phyloP scores from a whole-genome alignment of 1,284 basidiomycete species.

The Sutorius eximius region DNA sequence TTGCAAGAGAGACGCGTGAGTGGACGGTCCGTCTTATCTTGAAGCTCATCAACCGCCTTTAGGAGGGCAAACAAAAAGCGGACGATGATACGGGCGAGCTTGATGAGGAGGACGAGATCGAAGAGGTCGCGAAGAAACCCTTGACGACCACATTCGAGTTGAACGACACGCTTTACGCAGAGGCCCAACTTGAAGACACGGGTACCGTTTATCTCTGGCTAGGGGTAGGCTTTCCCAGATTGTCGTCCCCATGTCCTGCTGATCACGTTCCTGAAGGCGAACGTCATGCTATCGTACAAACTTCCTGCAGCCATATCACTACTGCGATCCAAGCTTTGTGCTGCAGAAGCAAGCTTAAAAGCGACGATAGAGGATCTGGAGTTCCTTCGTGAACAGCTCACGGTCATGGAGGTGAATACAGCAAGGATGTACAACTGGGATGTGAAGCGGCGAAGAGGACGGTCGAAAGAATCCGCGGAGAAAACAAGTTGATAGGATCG shows the following conservation, averaged over 20 bases:
- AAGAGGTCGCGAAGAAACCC: conserved; percentile 45
- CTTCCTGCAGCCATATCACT: conserved; percentile 79
- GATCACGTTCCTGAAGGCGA: conserved; percentile 61
- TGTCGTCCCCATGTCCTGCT: neutral
- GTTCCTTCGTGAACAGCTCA: conserved; percentile 93
- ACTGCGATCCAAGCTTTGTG: conserved; percentile 74
- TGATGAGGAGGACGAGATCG: conserved; percentile 48
- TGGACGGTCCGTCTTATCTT: conserved; percentile 7
- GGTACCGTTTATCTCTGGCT: conserved; percentile 95
- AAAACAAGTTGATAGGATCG: conserved; percentile 12
- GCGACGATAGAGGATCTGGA: conserved; percentile 88
- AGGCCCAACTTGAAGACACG: conserved; percentile 84
- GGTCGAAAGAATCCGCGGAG: conserved; percentile 40
- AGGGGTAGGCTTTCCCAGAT: conserved; percentile 64
- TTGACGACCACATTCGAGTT: conserved; percentile 91
- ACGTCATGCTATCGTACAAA: conserved; percentile 97
- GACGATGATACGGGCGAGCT: conserved; percentile 46
- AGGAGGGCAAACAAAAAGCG: conserved; percentile 63
- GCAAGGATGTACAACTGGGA: conserved; percentile 97
- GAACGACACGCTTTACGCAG: conserved; percentile 93
- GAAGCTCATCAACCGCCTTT: neutral
- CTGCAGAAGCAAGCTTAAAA: conserved; percentile 68
- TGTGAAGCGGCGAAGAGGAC: conserved; percentile 78
- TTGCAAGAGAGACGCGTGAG: conserved; percentile 71
- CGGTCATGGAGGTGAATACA: conserved; percentile 98